A percentile compares a stretch with the other conserved stretches of the same genome.
Conservation (phyloP, 768 basidiomycete species). For the Pleurotus eryngii region DNA sequence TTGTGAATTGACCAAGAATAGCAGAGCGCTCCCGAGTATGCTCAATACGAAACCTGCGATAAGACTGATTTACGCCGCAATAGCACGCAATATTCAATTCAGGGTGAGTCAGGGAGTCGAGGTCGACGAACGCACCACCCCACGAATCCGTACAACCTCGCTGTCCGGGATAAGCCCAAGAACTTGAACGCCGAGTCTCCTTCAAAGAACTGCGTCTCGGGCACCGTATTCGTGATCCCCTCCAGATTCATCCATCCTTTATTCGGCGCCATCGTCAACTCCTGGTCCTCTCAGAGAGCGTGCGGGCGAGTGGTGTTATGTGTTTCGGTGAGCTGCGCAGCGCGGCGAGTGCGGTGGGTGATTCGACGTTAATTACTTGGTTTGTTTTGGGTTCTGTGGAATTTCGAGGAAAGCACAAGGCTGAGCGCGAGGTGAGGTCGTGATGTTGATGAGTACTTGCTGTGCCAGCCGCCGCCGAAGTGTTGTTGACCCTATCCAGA, state of each 20-base stretch:
- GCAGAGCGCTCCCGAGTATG: conserved; percentile 70
- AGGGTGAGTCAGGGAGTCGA: neutral
- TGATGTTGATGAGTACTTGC: conserved; percentile 4
- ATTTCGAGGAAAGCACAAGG: neutral
- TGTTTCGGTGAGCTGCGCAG: conserved; percentile 5
- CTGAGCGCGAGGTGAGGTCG: conserved; percentile 8
- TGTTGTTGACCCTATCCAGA: conserved; percentile 4
- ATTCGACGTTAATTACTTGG: neutral
- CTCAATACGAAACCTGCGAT: conserved; percentile 76
- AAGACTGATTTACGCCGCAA: conserved; percentile 42
- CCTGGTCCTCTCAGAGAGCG: neutral
- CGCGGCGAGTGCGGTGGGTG: neutral
- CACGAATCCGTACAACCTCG: conserved; percentile 82
- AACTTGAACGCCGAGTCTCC: conserved; percentile 85
- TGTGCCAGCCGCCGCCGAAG: conserved; percentile 15
- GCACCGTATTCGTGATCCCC: conserved; percentile 53
- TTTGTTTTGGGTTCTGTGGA: neutral
- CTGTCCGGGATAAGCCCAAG: conserved; percentile 73
- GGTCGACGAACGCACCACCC: conserved; percentile 57
- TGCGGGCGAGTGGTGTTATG: conserved; percentile 3
- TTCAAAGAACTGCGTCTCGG: conserved; percentile 83
- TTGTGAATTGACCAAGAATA: conserved; percentile 64
- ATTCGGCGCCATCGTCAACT: conserved; percentile 38
- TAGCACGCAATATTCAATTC: neutral
- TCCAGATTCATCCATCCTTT: conserved; percentile 91